These are phyloP conservation scores for Penicillium sp. DNA, from an alignment of 2,329 filamentous ascomycete species.

Conservation along the genomic window DNA sequence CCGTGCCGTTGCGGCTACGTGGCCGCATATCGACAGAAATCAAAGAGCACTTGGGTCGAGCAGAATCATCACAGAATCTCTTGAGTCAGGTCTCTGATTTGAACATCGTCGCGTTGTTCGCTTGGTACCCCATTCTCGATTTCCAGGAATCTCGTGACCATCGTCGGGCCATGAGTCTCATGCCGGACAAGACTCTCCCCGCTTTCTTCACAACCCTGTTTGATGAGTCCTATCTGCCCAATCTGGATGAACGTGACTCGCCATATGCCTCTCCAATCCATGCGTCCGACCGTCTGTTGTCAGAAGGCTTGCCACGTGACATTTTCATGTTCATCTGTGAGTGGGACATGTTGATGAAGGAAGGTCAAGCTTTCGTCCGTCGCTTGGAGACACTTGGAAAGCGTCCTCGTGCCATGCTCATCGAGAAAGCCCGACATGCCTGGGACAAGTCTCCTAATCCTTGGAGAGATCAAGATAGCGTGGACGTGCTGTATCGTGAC, in stretches of 20 bases:
- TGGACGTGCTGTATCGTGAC: slow-evolving; percentile 45
- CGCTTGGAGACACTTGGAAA: slow-evolving; percentile 46
- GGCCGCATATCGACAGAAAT: slow-evolving; percentile 33
- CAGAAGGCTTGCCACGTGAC: slow-evolving; percentile 56
- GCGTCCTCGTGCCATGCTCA: slow-evolving; percentile 47
- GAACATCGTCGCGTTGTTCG: slow-evolving; percentile 57
- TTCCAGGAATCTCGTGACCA: slow-evolving; percentile 62
- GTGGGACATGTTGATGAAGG: slow-evolving; percentile 67
- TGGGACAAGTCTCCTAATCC: slow-evolving; percentile 53
- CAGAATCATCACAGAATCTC: slow-evolving; percentile 38
- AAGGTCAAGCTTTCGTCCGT: slow-evolving; percentile 52
- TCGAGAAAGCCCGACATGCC: slow-evolving; percentile 48
- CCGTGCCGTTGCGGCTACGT: slow-evolving; percentile 60
- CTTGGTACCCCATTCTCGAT: slow-evolving; percentile 65
- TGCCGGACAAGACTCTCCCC: slow-evolving; percentile 53
- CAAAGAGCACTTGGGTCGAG: slow-evolving; percentile 27
- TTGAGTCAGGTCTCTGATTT: slow-evolving; percentile 44
- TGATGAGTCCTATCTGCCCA: slow-evolving; percentile 49
- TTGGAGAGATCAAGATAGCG: slow-evolving; percentile 45
- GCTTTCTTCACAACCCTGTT: slow-evolving; percentile 52
- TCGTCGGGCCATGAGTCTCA: slow-evolving; percentile 56
- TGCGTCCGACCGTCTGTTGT: slow-evolving; percentile 56
- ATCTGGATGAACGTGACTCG: slow-evolving; percentile 52
- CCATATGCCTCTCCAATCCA: slow-evolving; percentile 62
- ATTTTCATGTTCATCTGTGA: slow-evolving; percentile 65